These are phyloP conservation scores for Eremochloa ophiuroides DNA, from an alignment of 176 grass and related monocot genomes.

Conservation along the genomic window DNA sequence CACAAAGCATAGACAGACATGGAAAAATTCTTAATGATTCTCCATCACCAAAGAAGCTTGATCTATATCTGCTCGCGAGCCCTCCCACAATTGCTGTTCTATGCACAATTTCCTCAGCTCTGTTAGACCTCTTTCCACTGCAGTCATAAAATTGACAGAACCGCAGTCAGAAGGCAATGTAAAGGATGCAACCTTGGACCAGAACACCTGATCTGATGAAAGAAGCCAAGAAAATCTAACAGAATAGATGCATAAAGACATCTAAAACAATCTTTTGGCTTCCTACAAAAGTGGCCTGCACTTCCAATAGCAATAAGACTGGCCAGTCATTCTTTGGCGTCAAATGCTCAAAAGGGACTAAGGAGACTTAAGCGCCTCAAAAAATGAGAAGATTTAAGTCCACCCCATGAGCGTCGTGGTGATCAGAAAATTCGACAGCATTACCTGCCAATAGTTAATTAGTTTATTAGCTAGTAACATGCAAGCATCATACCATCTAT, in stretches of 20 bases:
- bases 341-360: neutral
- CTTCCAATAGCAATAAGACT: neutral
- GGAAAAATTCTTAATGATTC: constrained; percentile 36
- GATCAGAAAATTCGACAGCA: neutral
- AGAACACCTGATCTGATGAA: neutral
- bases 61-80: constrained; percentile 73
- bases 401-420: neutral
- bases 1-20: neutral
- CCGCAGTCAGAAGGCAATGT: neutral
- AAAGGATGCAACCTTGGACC: neutral
- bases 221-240: neutral
- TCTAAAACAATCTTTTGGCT: neutral
- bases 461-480: neutral
- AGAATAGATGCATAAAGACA: neutral
- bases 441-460: neutral
- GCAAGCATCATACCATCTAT: constrained; percentile 71
- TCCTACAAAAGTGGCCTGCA: neutral
- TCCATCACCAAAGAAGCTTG: constrained; percentile 48
- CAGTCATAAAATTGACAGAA: constrained; percentile 19
- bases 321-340: neutral
- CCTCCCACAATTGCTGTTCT: constrained; percentile 89
- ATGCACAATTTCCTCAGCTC: constrained; percentile 84
- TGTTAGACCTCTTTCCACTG: constrained; percentile 94
- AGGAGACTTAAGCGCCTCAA: neutral
- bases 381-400: neutral